Evolutionary conservation across 352 stramenopile genomes (phyloP).

Genomic region (Globisporangium rhizosaccharum): DNA sequence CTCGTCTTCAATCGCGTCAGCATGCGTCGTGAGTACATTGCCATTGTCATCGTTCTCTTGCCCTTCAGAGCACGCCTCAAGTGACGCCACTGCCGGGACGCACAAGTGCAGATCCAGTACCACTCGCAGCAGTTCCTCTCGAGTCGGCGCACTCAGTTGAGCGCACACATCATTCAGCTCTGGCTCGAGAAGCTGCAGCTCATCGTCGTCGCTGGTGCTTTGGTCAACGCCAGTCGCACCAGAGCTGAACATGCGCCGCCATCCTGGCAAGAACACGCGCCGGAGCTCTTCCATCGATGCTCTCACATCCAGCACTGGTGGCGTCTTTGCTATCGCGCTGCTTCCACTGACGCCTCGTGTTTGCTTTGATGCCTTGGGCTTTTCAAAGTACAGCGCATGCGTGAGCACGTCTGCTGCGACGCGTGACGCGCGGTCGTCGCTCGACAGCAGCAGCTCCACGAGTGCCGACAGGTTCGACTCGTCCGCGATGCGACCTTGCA

Average conservation of each 20-base stretch:
- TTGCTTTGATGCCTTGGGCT: background rate
- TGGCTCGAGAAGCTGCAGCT: slow-evolving; percentile 2
- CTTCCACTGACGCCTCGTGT: background rate
- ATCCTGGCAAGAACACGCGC: slow-evolving; percentile 5
- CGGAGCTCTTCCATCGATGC: background rate
- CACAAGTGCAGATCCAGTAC: slow-evolving; percentile 8
- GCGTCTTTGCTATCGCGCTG: background rate
- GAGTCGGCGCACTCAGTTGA: background rate
- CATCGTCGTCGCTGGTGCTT: slow-evolving; percentile 1
- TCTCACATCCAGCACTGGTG: background rate
- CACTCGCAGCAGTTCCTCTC: slow-evolving; percentile 4
- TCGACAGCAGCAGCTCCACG: slow-evolving; percentile 1
- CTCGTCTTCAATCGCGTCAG: background rate
- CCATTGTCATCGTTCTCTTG: too few species aligned
- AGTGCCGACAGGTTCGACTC: slow-evolving; percentile 9
- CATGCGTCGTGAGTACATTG: too few species aligned
- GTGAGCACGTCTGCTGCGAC: slow-evolving; percentile 10
- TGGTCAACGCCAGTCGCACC: slow-evolving; percentile 1
- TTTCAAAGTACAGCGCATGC: slow-evolving; percentile 12
- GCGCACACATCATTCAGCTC: slow-evolving; percentile 7
- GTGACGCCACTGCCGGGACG: background rate
- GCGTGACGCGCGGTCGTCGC: background rate
- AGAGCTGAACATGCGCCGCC: slow-evolving; percentile 3
- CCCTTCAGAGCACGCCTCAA: background rate
- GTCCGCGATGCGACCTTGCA: slow-evolving; percentile 21